Evolutionary conservation across 2,329 filamentous ascomycete genomes (phyloP), one percentile per base, ranked within the genome.

Genomic region (Xylariomycetidae sp.): DNA sequence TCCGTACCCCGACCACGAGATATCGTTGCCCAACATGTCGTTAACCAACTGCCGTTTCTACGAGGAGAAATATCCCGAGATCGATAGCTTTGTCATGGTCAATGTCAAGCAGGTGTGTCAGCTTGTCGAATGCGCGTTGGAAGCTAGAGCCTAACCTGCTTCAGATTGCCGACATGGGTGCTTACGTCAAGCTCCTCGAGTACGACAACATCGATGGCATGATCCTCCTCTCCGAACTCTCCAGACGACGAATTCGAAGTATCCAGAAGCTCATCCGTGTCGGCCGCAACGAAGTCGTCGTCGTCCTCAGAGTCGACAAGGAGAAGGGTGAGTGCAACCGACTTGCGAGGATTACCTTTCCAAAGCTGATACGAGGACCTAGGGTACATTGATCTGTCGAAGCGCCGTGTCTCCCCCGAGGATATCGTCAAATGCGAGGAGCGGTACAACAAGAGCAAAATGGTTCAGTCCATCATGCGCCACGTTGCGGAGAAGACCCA

Each of bases 191-290:
- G 71, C 82, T 98, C 36, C 82, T 98, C 53, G 92, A 98, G 70
- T 98, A 98, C 68, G 92, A 98, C 68, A 95, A 96, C 70, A 98
- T 98, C 57, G 93, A 98, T 61, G 92, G 92, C 78, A 98, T 98
- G 93, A 98, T 98, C 57, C 72, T 98, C 49, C 86, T 98, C 48
- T 95, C 87, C 54, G 92, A 98, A 67, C 78, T 98, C 46, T 98
- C 93, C 39, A 81, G 92, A 74, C 79, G 92, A 77, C 92, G 92
- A 82, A 98, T 98, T 57, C 75, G 92, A 72, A 88, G 81, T 75
- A 98, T 98, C 56, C 93, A 98, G 67, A 98, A 98, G 70, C 82
- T 98, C 49, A 98, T 98, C 55, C 82, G 92, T 48, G 92, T 98
- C 43, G 93, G 93, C 38, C 84, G 93, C 53, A 98, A 98, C 58